Base-by-base conservation (phyloP, 371 early-diverging fungal genomes). In the Zychaea mexicana region DNA sequence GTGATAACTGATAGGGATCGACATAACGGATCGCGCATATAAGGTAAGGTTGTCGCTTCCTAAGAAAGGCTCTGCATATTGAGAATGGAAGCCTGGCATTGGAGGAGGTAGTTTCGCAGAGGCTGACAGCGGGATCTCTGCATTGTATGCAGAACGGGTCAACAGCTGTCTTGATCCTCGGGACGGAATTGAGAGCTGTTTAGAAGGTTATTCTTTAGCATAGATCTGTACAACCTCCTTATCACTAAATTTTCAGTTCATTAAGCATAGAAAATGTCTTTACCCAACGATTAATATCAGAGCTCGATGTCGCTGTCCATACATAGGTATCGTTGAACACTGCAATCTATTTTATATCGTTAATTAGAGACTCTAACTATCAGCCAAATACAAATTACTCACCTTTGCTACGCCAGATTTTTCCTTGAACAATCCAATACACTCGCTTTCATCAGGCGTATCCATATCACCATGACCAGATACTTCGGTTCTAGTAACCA, bases 221-320 rank as follows among this genome's bases (percentile, higher is more conserved):
- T n/a, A n/a, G n/a, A n/a, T n/a, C n/a, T n/a, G n/a, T n/a, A n/a
- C n/a, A n/a, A n/a, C n/a, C n/a, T n/a, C n/a, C n/a, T n/a, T n/a
- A n/a, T n/a, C n/a, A n/a, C n/a, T n/a, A 30, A 62, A 57, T 67
- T 26, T 8, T 3, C 38, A 55, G 21, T 5, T 5, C 26, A 5
- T 52, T 61, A 30, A 17, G 21, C 21, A 17, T 27, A 27, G 33
- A 46, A 49, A 5, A 36, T 9, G 19, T 46, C 30, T 71, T 52
- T 67, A 87, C 87, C 97, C 98, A 97, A 68, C 96, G 85, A 60
- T 92, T 89, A 33, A 98, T 84, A 38, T 79, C 84, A 0, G 94
- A 90, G 21, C 84, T 81, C 27, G 88, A 85, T 9, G 97, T 96
- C 0, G 97, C 96, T 2, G 97, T 95, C 97, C 97, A 98, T 2